phyloP scores from a whole-genome alignment of 306 rosid genomes.

The Cucurbita ficifolia region DNA sequence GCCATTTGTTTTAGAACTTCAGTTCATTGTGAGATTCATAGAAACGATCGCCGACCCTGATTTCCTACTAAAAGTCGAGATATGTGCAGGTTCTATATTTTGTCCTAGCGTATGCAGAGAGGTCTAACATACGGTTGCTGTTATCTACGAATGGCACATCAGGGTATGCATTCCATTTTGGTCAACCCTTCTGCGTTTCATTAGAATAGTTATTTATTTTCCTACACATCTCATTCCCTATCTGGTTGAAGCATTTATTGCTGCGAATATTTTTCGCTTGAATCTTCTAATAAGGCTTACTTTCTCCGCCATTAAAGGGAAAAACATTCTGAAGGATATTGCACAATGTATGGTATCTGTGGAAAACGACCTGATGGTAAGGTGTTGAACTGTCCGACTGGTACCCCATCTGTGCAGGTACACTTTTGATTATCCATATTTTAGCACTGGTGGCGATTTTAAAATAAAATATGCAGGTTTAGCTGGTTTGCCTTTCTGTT shows the following conservation, averaged over 20 bases:
- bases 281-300: no score
- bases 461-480: background rate
- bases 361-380: conserved; percentile 77
- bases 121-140: conserved; percentile 27
- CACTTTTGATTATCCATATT: background rate
- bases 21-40: background rate
- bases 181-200: background rate
- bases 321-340: conserved; percentile 56
- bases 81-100: conserved; percentile 39
- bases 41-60: background rate
- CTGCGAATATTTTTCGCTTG: background rate
- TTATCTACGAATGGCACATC: conserved; percentile 27
- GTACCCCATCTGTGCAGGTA: conserved; percentile 78
- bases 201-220: background rate
- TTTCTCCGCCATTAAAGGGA: conserved; percentile 21
- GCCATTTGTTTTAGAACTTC: background rate
- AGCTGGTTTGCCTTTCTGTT: background rate
- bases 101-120: conserved; percentile 26
- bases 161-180: conserved; percentile 12
- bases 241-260: background rate
- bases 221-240: background rate
- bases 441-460: background rate
- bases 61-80: conserved; percentile 6
- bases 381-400: conserved; percentile 64
- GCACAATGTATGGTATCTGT: conserved; percentile 83